Evolutionary conservation across 805 yeast genomes (phyloP).

Genomic region (Metschnikowia vanudenii): DNA sequence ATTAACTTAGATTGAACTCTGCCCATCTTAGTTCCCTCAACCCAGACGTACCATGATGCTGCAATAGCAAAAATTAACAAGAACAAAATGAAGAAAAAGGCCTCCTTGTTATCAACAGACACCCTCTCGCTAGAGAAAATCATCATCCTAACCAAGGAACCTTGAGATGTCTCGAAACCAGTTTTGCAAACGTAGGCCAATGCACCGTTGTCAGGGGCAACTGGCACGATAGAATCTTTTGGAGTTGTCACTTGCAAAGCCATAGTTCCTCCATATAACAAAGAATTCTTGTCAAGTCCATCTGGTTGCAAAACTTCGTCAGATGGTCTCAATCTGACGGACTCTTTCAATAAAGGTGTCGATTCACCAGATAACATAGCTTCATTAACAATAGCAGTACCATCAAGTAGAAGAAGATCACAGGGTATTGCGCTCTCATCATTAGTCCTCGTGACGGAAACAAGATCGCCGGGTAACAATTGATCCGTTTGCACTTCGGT

Average conservation of each 20-base stretch:
- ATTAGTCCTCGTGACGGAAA: slow-evolving; percentile 80
- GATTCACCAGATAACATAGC: slow-evolving; percentile 99
- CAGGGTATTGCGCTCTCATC: slow-evolving; percentile 95
- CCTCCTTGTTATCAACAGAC: slow-evolving; percentile 93
- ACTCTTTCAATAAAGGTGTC: slow-evolving; percentile 92
- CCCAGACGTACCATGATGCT: slow-evolving; percentile 98
- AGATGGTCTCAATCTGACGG: slow-evolving; percentile 77
- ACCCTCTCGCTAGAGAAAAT: slow-evolving; percentile 95
- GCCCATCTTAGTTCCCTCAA: slow-evolving; percentile 94
- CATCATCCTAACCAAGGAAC: slow-evolving; percentile 96
- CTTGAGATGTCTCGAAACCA: slow-evolving; percentile 98
- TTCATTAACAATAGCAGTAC: slow-evolving; percentile 94
- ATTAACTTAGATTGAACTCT: slow-evolving; percentile 91
- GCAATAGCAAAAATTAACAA: slow-evolving; percentile 87
- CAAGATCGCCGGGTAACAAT: slow-evolving; percentile 87
- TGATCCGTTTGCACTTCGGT: slow-evolving; percentile 63
- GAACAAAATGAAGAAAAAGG: slow-evolving; percentile 87
- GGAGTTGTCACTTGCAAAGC: slow-evolving; percentile 87
- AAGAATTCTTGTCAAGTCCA: slow-evolving; percentile 83
- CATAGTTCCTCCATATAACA: slow-evolving; percentile 94
- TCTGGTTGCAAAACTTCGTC: slow-evolving; percentile 68
- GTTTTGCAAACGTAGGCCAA: slow-evolving; percentile 86
- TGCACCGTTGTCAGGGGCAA: slow-evolving; percentile 91
- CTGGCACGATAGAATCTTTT: slow-evolving; percentile 46
- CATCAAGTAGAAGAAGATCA: slow-evolving; percentile 81